A percentile compares a stretch with the other conserved stretches of the same genome.
Evolutionary conservation across 2,329 filamentous ascomycete species (phyloP).

Genomic region (Calcarisporium arbuscula): DNA sequence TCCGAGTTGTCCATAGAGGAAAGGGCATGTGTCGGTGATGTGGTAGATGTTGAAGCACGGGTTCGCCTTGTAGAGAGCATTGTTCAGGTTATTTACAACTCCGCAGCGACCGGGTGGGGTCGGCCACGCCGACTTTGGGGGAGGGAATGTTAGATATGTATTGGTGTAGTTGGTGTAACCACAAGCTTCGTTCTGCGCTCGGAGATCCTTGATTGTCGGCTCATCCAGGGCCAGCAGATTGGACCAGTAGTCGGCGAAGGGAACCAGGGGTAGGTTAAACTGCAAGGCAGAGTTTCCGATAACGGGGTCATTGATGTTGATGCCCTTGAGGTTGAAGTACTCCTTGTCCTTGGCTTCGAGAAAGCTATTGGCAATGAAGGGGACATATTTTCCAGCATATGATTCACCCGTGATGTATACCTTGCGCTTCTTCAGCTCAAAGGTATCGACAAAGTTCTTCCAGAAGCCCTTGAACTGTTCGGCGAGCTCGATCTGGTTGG

Average conservation of each 20-base stretch:
- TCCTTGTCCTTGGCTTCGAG: constrained; percentile 57
- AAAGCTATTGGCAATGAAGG: constrained; percentile 69
- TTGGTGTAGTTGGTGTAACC: constrained; percentile 56
- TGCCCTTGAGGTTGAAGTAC: constrained; percentile 62
- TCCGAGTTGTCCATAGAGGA: constrained; percentile 62
- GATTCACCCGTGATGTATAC: constrained; percentile 68
- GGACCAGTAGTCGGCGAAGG: constrained; percentile 55
- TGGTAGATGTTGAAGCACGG: constrained; percentile 78
- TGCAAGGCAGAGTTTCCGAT: constrained; percentile 45
- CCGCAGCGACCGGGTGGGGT: constrained; percentile 20
- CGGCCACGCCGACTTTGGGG: constrained; percentile 54
- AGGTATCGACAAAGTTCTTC: constrained; percentile 69
- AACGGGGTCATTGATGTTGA: constrained; percentile 67
- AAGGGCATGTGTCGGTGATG: constrained; percentile 64
- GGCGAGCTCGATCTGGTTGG: constrained; percentile 60
- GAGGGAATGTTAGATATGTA: constrained; percentile 62
- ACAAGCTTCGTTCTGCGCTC: constrained; percentile 47
- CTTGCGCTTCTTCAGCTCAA: constrained; percentile 59
- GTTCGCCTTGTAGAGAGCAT: constrained; percentile 52
- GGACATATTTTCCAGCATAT: constrained; percentile 62
- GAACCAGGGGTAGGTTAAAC: constrained; percentile 41
- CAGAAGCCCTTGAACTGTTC: constrained; percentile 72
- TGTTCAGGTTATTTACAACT: too few species aligned
- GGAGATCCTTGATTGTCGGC: constrained; percentile 45
- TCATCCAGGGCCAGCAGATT: constrained; percentile 59